Evolutionary conservation across 768 basidiomycete species (phyloP).

Genomic region (Boletales sp.): DNA sequence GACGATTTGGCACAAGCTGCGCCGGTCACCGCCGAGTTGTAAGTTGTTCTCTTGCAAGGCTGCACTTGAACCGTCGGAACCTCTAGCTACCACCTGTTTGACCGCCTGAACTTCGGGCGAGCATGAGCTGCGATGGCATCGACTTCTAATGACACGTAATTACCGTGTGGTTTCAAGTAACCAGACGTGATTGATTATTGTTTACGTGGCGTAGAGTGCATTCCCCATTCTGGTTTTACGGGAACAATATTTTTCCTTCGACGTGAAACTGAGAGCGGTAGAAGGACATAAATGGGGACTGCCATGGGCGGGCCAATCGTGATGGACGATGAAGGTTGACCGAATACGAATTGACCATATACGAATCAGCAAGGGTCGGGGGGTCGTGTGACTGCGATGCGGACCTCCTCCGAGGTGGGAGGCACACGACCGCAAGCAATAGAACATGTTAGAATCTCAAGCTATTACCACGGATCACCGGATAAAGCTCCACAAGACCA

Average conservation of each 20-base stretch:
- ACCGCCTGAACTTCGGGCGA: not conserved
- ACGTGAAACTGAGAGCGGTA: too few relatives aligned
- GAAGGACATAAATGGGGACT: not conserved
- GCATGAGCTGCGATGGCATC: not conserved
- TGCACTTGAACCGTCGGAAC: slow-evolving; percentile 2
- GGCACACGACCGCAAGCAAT: too few relatives aligned
- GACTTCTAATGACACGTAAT: slow-evolving; percentile 5
- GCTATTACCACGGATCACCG: too few relatives aligned
- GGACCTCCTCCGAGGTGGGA: not conserved
- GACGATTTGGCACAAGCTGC: too few relatives aligned
- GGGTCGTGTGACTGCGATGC: slow-evolving; percentile 12
- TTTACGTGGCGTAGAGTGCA: too few relatives aligned
- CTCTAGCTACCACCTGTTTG: slow-evolving; percentile 7
- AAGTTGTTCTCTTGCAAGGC: not conserved
- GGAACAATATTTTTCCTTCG: too few relatives aligned
- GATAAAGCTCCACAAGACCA: not conserved
- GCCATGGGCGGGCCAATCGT: not conserved
- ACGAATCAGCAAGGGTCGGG: slow-evolving; percentile 9
- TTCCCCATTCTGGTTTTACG: too few relatives aligned
- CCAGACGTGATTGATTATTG: too few relatives aligned
- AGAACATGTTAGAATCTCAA: too few relatives aligned
- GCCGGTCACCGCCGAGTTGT: too few relatives aligned
- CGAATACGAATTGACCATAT: not conserved
- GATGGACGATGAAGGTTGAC: not conserved
- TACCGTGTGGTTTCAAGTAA: slow-evolving; percentile 19